These are phyloP conservation scores for Chaetomiaceae sp. DNA, from an alignment of 2,329 filamentous ascomycete species.

Conservation along the genomic window DNA sequence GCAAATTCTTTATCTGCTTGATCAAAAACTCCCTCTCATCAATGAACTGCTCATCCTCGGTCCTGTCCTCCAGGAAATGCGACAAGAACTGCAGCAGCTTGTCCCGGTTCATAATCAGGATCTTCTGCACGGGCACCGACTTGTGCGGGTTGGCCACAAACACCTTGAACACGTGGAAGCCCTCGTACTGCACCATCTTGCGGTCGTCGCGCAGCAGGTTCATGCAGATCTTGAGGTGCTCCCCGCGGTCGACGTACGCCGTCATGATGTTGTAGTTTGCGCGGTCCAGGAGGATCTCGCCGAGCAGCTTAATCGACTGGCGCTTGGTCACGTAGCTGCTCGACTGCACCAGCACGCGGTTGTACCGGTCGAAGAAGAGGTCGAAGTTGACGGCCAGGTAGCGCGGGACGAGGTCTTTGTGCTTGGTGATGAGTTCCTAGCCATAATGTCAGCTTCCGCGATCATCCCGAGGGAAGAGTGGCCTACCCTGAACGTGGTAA, in stretches of 20 bases:
- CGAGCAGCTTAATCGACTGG: constrained; percentile 94
- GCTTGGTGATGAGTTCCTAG: constrained; percentile 87
- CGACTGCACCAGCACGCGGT: constrained; percentile 79
- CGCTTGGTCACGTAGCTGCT: constrained; percentile 97
- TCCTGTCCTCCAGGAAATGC: constrained; percentile 88
- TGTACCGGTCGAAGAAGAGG: constrained; percentile 88
- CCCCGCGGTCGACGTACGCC: constrained; percentile 87
- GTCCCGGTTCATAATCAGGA: constrained; percentile 93
- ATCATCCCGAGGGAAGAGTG: not conserved
- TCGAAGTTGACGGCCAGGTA: constrained; percentile 90
- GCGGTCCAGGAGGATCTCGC: constrained; percentile 88
- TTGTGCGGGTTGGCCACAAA: constrained; percentile 99
- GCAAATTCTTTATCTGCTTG: constrained; percentile 79
- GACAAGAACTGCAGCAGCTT: constrained; percentile 84
- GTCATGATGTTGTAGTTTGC: constrained; percentile 99
- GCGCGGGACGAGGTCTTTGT: constrained; percentile 84
- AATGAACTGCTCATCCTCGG: constrained; percentile 96
- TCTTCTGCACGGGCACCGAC: constrained; percentile 90
- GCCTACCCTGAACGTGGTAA: constrained; percentile 88
- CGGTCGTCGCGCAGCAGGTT: constrained; percentile 91
- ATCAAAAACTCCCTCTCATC: constrained; percentile 97
- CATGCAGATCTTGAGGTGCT: constrained; percentile 98
- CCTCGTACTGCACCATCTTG: constrained; percentile 99
- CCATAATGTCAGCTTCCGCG: not conserved
- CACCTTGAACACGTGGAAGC: constrained; percentile 99